Conservation (phyloP, 495 filamentous ascomycete species). For the Penicillium canariense region DNA sequence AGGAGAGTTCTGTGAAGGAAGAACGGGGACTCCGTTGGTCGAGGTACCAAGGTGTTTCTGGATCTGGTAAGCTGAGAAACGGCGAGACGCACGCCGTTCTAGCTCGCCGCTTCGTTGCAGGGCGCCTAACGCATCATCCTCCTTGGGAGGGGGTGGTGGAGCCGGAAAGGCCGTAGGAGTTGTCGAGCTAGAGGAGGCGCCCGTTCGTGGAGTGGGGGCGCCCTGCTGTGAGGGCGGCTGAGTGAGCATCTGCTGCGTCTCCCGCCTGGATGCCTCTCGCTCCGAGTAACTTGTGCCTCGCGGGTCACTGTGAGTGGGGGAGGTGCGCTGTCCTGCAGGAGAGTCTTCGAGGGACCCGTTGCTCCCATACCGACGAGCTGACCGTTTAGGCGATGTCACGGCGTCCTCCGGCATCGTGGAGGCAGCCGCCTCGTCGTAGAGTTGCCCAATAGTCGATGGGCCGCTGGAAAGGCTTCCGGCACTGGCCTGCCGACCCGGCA, state of each 20-base stretch:
- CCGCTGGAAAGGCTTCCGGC: constrained; percentile 61
- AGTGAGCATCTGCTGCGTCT: constrained; percentile 48
- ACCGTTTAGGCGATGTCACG: constrained; percentile 33
- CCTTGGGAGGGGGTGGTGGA: constrained; percentile 73
- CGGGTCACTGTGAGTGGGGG: constrained; percentile 26
- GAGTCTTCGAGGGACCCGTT: constrained; percentile 48
- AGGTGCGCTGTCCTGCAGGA: constrained; percentile 44
- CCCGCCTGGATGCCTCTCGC: constrained; percentile 45
- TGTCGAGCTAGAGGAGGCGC: constrained; percentile 33
- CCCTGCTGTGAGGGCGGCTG: constrained; percentile 59
- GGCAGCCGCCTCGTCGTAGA: constrained; percentile 59
- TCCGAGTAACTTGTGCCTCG: constrained; percentile 37
- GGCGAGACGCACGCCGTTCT: constrained; percentile 86
- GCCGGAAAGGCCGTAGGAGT: constrained; percentile 44
- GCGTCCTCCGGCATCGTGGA: constrained; percentile 18
- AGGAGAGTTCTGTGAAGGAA: constrained; percentile 82
- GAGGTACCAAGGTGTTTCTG: constrained; percentile 85
- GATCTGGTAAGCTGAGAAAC: constrained; percentile 95
- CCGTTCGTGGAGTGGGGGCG: constrained; percentile 38
- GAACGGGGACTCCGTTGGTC: constrained; percentile 77
- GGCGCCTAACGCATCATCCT: constrained; percentile 87
- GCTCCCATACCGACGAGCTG: constrained; percentile 51
- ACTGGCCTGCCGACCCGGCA: constrained; percentile 61
- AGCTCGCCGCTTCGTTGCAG: constrained; percentile 87
- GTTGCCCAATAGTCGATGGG: constrained; percentile 59